Conservation (phyloP, 768 basidiomycete genomes). For the Rubroboletus pulcherrimus region DNA sequence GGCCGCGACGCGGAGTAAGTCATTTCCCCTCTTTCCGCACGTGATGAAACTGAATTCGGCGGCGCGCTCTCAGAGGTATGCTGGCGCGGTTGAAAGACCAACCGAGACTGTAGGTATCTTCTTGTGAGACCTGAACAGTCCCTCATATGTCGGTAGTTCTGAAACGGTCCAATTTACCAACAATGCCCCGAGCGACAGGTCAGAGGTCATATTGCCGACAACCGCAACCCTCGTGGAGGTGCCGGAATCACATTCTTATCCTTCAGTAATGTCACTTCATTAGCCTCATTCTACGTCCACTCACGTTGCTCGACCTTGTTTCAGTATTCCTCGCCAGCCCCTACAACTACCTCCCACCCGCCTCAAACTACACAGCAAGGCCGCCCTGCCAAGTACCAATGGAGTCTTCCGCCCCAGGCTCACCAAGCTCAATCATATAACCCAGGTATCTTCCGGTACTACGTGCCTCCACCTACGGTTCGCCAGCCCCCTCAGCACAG, state of each 20-base stretch:
- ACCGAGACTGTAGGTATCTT: conserved; percentile 11
- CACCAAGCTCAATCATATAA: conserved; percentile 1
- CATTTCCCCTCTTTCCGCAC: neutral
- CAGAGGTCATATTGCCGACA: conserved; percentile 28
- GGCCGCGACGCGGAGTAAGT: conserved; percentile 47
- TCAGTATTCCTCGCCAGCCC: conserved; percentile 9
- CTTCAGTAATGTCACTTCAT: conserved; percentile 12
- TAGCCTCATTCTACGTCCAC: neutral
- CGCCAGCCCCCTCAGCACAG: neutral
- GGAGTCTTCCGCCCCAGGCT: neutral
- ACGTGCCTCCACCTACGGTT: neutral
- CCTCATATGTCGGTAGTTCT: conserved; percentile 11
- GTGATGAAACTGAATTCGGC: neutral
- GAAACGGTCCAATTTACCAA: conserved; percentile 14
- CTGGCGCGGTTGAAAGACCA: conserved; percentile 18
- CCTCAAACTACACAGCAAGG: conserved; percentile 12
- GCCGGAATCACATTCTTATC: conserved; percentile 14
- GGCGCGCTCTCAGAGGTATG: conserved; percentile 15
- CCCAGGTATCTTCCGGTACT: neutral
- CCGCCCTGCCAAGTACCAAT: neutral
- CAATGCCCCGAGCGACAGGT: conserved; percentile 2
- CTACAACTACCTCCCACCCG: neutral
- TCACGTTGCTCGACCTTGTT: conserved; percentile 6
- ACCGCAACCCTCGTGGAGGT: conserved; percentile 37
- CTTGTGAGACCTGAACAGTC: neutral